Conservation (phyloP, 2,329 filamentous ascomycete genomes). For the Colletotrichum gloeosporioides region DNA sequence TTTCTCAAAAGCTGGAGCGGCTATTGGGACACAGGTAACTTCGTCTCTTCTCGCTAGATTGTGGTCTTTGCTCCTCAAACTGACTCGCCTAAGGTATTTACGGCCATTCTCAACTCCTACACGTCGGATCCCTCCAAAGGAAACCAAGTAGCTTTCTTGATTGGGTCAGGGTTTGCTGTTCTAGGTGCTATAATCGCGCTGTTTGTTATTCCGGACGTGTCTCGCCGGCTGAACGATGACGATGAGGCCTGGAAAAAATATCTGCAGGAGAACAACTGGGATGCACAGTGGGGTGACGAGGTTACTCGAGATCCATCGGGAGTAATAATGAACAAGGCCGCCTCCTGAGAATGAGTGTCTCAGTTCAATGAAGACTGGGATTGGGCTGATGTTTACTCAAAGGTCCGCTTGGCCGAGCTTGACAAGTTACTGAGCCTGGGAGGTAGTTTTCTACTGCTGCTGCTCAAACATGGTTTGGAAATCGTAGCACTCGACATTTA, state of each 20-base stretch:
- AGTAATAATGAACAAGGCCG: conserved; percentile 1
- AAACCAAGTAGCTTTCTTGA: conserved; percentile 54
- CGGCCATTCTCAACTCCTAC: conserved; percentile 52
- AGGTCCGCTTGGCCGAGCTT: neutral
- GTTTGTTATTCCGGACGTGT: conserved; percentile 47
- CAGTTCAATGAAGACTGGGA: neutral
- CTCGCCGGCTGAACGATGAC: conserved; percentile 29
- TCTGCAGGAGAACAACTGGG: conserved; percentile 30
- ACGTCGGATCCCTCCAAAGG: conserved; percentile 44
- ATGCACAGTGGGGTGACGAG: conserved; percentile 31
- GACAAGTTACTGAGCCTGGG: neutral
- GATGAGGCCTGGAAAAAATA: conserved; percentile 34
- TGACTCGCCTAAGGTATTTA: conserved; percentile 41
- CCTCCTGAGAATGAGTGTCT: neutral
- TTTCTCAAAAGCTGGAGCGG: conserved; percentile 53
- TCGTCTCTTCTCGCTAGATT: neutral
- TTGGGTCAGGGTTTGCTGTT: conserved; percentile 53
- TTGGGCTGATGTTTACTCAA: neutral
- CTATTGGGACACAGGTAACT: conserved; percentile 48
- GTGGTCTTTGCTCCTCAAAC: neutral
- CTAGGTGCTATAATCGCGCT: conserved; percentile 48
- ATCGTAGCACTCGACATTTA: neutral
- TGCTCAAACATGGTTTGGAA: neutral
- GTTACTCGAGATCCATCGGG: conserved; percentile 29
- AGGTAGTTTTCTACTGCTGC: neutral